Conservation (phyloP, 441 rosid species). For the Erysimum cheiri region DNA sequence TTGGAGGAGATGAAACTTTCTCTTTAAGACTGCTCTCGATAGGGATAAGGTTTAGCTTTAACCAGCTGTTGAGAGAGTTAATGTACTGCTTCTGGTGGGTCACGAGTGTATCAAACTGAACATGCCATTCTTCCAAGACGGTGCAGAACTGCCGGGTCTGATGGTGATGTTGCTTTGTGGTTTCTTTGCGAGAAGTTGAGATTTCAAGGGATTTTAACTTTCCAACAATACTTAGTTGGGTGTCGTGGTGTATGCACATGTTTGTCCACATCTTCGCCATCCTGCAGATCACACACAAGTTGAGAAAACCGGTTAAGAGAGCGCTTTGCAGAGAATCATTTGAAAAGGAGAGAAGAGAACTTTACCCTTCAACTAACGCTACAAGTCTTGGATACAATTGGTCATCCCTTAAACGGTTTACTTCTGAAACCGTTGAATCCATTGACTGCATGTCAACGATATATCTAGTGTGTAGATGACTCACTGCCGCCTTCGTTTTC, state of each 20-base stretch:
- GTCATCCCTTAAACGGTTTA: conserved; percentile 65
- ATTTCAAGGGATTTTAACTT: conserved; percentile 61
- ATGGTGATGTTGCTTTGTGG: conserved; percentile 61
- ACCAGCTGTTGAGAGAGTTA: conserved; percentile 63
- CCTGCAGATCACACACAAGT: conserved; percentile 45
- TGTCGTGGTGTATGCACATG: conserved; percentile 57
- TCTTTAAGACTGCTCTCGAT: conserved; percentile 69
- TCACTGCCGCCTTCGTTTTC: conserved; percentile 74
- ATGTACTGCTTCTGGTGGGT: conserved; percentile 64
- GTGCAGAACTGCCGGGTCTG: conserved; percentile 58
- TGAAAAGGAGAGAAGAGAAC: conserved; percentile 33
- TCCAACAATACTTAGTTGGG: conserved; percentile 54
- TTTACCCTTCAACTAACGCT: conserved; percentile 59
- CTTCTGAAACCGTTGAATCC: conserved; percentile 76
- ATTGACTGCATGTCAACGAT: conserved; percentile 81
- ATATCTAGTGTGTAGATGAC: conserved; percentile 71
- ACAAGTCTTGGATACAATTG: conserved; percentile 67
- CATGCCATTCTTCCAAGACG: conserved; percentile 60
- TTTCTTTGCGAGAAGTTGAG: conserved; percentile 55
- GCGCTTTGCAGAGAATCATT: not conserved
- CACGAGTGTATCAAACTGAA: conserved; percentile 59
- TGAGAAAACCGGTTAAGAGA: not conserved
- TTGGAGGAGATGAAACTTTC: conserved; percentile 64
- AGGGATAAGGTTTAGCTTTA: conserved; percentile 69
- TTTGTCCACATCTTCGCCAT: conserved; percentile 70